Percentiles rank a stretch among this genome's conserved stretches.
Evolutionary conservation across 495 filamentous ascomycete genomes (phyloP).

Genomic region (Xylaria nigripes): DNA sequence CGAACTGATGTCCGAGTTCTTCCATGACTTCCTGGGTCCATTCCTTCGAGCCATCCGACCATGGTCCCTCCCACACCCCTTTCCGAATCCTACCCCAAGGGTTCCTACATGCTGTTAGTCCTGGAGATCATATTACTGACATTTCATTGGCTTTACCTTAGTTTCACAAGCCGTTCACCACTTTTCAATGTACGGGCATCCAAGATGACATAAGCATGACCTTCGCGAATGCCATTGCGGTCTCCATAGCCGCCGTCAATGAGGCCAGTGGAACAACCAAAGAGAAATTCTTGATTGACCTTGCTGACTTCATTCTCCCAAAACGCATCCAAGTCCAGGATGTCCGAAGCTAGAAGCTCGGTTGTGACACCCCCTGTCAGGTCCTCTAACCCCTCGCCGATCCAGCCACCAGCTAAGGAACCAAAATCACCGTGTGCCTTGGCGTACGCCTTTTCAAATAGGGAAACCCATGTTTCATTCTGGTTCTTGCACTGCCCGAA

Average conservation of each 20-base stretch:
- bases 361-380: conserved; percentile 86
- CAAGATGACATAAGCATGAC: conserved; percentile 88
- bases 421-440: conserved; percentile 88
- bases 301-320: conserved; percentile 81
- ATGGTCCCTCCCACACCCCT: conserved; percentile 76
- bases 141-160: conserved; percentile 26
- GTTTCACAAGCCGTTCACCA: conserved; percentile 40
- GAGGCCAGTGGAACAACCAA: conserved; percentile 69
- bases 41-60: conserved; percentile 88
- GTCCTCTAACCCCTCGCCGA: conserved; percentile 87
- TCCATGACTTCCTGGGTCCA: conserved; percentile 86
- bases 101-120: conserved; percentile 41
- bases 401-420: conserved; percentile 77
- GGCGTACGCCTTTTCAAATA: conserved; percentile 93
- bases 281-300: conserved; percentile 82
- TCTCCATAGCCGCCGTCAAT: conserved; percentile 54
- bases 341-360: conserved; percentile 69
- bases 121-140: neutral
- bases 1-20: conserved; percentile 76
- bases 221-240: conserved; percentile 69
- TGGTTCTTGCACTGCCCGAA: conserved; percentile 80
- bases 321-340: conserved; percentile 80
- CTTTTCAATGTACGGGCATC: conserved; percentile 53
- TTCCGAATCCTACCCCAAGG: conserved; percentile 68
- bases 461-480: conserved; percentile 81